Evolutionary conservation across 805 yeast species (phyloP).

Genomic region (Cyberlindnera misumaiensis): DNA sequence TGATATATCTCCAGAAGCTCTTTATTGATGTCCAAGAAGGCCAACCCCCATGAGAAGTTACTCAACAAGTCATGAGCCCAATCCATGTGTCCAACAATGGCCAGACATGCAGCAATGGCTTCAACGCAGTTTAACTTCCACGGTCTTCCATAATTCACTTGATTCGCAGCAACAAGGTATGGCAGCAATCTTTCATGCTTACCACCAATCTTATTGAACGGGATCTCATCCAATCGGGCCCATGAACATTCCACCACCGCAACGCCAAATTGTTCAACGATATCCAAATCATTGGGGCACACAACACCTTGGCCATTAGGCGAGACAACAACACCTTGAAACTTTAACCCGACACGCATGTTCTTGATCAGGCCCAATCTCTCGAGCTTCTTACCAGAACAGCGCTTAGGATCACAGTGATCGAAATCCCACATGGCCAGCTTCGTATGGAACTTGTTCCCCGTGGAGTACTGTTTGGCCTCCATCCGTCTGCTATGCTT

Average conservation of each 20-base stretch:
- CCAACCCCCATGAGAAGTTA: conserved; percentile 91
- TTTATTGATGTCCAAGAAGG: conserved; percentile 73
- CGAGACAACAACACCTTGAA: conserved; percentile 82
- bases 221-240: conserved; percentile 97
- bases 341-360: conserved; percentile 87
- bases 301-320: conserved; percentile 90
- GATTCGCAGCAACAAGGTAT: conserved; percentile 91
- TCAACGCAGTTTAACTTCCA: conserved; percentile 96
- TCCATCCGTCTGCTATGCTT: conserved; percentile 41
- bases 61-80: conserved; percentile 77
- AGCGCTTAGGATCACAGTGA: conserved; percentile 96
- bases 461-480: conserved; percentile 23
- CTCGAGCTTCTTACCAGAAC: conserved; percentile 92
- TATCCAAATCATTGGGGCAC: conserved; percentile 75
- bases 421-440: conserved; percentile 99
- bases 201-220: conserved; percentile 89
- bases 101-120: conserved; percentile 95
- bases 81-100: conserved; percentile 83
- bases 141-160: conserved; percentile 94
- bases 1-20: conserved; percentile 73
- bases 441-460: conserved; percentile 61
- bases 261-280: conserved; percentile 79
- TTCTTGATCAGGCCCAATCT: conserved; percentile 77
- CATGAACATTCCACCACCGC: conserved; percentile 98
- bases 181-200: conserved; percentile 81